A percentile compares a stretch with the other conserved stretches of the same genome.
phyloP scores from a whole-genome alignment of 352 stramenopile species.

The Pythium vanterpoolii region DNA sequence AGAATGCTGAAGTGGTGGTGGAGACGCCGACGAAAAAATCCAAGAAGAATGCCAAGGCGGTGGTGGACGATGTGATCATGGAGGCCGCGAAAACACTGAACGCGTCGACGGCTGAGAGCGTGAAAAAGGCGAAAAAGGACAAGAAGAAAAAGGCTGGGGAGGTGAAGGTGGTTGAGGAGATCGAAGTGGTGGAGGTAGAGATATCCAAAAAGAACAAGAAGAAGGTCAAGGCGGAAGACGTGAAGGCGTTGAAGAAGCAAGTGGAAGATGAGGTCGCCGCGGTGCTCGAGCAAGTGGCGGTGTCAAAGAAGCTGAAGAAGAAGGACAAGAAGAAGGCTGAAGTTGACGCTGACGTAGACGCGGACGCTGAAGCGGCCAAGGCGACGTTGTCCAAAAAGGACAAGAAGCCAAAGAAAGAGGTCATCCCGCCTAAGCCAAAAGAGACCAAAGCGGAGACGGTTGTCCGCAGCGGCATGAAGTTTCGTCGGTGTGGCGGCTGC shows the following conservation, averaged over 20 bases:
- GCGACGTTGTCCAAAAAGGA: slow-evolving; percentile 24
- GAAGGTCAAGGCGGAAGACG: slow-evolving; percentile 5
- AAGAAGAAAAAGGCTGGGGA: background rate
- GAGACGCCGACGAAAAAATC: slow-evolving; percentile 21
- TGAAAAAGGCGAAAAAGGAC: slow-evolving; percentile 11
- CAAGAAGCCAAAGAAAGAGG: slow-evolving; percentile 16
- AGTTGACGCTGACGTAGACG: too few relatives aligned
- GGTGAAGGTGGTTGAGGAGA: slow-evolving; percentile 3
- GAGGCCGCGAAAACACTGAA: slow-evolving; percentile 6
- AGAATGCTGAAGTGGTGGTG: background rate
- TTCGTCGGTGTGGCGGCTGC: slow-evolving; percentile 65
- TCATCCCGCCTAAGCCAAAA: background rate
- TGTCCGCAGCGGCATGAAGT: slow-evolving; percentile 66
- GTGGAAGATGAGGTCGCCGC: slow-evolving; percentile 13
- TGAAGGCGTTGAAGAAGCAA: background rate
- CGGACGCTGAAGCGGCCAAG: background rate
- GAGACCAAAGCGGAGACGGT: slow-evolving; percentile 28
- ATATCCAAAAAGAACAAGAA: slow-evolving; percentile 20
- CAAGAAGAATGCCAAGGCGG: slow-evolving; percentile 18
- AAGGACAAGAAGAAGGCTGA: slow-evolving; percentile 21
- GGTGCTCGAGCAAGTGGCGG: background rate
- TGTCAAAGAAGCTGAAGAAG: slow-evolving; percentile 22
- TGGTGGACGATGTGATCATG: slow-evolving; percentile 3
- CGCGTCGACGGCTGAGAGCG: slow-evolving; percentile 3
- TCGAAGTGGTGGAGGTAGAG: background rate